Evolutionary conservation across 257 asterid genomes (phyloP), one percentile per base, ranked within the genome.

Genomic region (Mentha longifolia): DNA sequence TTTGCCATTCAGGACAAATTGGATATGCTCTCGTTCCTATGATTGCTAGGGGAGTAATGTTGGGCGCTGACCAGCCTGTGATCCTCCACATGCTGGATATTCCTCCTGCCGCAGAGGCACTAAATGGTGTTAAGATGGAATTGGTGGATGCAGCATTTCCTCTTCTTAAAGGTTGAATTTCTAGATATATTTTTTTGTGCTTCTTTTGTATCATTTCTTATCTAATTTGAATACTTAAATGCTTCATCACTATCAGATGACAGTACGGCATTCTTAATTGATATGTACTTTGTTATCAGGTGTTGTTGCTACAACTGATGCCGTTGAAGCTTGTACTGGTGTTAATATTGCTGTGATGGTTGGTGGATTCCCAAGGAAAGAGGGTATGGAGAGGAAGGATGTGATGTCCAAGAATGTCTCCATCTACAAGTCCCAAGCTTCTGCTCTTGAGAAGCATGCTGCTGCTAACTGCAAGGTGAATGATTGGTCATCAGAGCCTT

Each of bases 301-400:
- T 78, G 98, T 90, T 56, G 96, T 92, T 73, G 98, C 98, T 11
- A 90, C 98, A 19, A 90, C 97, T 76, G 97, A 92, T 80, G 95
- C 73, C 43, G 82, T 80, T 61, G 93, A 90, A 85, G 98, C 93
- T 67, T 92, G 98, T 78, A 78, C 88, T 41, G 98, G 95, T 69
- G 97, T 92, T 74, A 90, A 78, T 9, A 61, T 92, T 72, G 98
- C 97, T 47, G 88, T 92, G 17, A 90, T 92, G 98, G 98, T 92
- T 77, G 98, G 97, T 74, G 98, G 98, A 3, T 92, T 92, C 88
- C 98, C 98, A 0, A 88, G 98, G 85, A 92, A 92, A 79, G 98
- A 92, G 78, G 97, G 98, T 58, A 92, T 92, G 97, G 98, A 92
- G 52, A 85, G 98, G 83, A 90, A 92, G 78, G 98, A 92, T 75